Evolutionary conservation across 2,329 filamentous ascomycete genomes (phyloP).

Genomic region (Falciphora oryzae): DNA sequence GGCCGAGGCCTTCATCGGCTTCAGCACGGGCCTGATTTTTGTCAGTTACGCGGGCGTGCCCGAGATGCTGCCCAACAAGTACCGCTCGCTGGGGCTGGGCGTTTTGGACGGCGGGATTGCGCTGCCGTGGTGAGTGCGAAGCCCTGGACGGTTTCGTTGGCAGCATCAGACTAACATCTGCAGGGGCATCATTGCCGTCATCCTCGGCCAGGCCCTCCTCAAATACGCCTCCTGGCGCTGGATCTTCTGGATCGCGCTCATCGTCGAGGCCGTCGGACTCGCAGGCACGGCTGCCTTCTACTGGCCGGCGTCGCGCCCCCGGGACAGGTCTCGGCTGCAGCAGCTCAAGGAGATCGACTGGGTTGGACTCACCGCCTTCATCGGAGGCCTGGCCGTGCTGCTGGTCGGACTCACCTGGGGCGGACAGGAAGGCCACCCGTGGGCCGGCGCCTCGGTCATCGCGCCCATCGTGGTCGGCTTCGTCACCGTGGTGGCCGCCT

Average conservation of each 20-base stretch:
- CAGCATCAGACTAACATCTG: background rate
- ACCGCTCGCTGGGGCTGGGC: constrained; percentile 17
- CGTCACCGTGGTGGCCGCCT: constrained; percentile 15
- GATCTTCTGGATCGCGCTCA: constrained; percentile 23
- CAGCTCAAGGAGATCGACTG: constrained; percentile 15
- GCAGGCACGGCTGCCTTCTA: constrained; percentile 22
- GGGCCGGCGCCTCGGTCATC: constrained; percentile 14
- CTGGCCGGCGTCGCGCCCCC: constrained; percentile 20
- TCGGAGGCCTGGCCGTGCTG: constrained; percentile 11
- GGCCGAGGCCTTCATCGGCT: constrained; percentile 25
- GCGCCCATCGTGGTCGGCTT: constrained; percentile 18
- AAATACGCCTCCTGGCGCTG: constrained; percentile 25
- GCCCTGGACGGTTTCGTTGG: too few species aligned
- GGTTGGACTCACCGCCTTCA: constrained; percentile 10
- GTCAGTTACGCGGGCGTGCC: constrained; percentile 27
- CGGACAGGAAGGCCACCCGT: constrained; percentile 16
- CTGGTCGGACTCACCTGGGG: constrained; percentile 13
- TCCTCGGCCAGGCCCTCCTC: constrained; percentile 13
- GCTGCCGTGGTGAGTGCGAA: background rate
- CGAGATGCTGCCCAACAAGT: constrained; percentile 30
- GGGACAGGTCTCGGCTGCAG: constrained; percentile 24
- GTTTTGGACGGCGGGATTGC: constrained; percentile 8
- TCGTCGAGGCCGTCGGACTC: constrained; percentile 20
- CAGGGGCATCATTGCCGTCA: background rate
- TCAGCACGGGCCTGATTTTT: constrained; percentile 27